Base-by-base conservation (phyloP, 768 basidiomycete species). In the Infundibulicybe gibba region DNA sequence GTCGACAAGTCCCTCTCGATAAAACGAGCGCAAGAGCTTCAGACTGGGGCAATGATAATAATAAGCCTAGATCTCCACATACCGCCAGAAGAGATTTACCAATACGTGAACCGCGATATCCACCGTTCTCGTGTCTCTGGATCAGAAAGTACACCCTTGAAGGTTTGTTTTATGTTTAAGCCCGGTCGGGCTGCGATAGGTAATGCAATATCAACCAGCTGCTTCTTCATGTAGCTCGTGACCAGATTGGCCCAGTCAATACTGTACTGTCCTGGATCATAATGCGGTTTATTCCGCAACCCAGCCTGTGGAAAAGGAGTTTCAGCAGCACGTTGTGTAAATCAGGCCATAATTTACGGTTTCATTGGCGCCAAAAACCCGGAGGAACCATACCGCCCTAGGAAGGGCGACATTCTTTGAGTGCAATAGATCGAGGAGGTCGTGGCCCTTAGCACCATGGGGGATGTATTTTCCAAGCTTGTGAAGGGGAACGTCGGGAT, bases 341-440 rank as follows among this genome's bases (percentile, higher is more conserved):
- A n/a, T n/a, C n/a, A n/a, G n/a, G 9, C 17, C 2, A 30, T 4
- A 39, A 48, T n/a, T 38, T 53, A 90, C 89, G 41, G 87, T 89
- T 65, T 94, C 91, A 55, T 92, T 91, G 15, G 85, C 89, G 20
- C 91, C 91, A 55, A 91, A 81, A 3, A 91, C 89, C 15, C 90
- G 79, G 20, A 93, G 70, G 59, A 92, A 88, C 91, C 91, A 94
- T 6, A 92, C 81, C 3, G 91, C 91, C 38, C 91, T 77, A 2
- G 85, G 75, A 30, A 90, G 85, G 5, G 85, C 85, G 20, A 93
- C 86, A 47, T 83, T 78, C 45, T 90, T 82, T 5, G 74, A 71
- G 45, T 92, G 87, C 25, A 94, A 65, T 37, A 92, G 68, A 50
- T 93, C 90, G 42, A 94, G 68, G 21, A 93, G 74, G 55, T 91